Conservation (phyloP, 495 filamentous ascomycete species). For the Aspergillus avenaceus region DNA sequence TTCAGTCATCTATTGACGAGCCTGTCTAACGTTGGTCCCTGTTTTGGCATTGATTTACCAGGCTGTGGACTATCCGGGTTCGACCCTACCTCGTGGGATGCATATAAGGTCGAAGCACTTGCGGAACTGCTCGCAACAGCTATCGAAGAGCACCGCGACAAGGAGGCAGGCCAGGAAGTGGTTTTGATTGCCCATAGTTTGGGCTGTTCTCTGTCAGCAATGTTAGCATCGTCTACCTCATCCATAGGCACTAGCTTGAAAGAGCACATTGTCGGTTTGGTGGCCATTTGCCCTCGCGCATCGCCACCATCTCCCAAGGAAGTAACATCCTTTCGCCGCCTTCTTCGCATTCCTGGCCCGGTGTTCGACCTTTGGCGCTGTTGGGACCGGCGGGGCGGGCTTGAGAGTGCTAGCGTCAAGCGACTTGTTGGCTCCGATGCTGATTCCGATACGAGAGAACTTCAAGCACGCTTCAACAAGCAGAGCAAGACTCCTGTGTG, state of each 20-base stretch:
- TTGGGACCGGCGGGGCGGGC: constrained; percentile 80
- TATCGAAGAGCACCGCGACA: constrained; percentile 67
- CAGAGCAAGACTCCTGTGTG: constrained; percentile 79
- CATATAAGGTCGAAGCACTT: constrained; percentile 74
- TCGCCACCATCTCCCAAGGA: constrained; percentile 54
- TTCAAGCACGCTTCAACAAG: constrained; percentile 80
- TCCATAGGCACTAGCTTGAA: constrained; percentile 43
- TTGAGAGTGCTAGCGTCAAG: constrained; percentile 69
- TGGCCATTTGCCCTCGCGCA: constrained; percentile 76
- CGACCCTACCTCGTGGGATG: constrained; percentile 64
- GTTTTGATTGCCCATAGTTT: constrained; percentile 85
- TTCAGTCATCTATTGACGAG: constrained; percentile 80
- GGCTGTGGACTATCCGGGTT: constrained; percentile 81
- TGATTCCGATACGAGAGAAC: constrained; percentile 66
- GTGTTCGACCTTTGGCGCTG: constrained; percentile 73
- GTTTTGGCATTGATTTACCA: constrained; percentile 84
- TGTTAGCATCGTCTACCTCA: constrained; percentile 63
- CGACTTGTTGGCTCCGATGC: constrained; percentile 75
- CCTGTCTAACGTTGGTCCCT: constrained; percentile 80
- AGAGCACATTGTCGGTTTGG: constrained; percentile 65
- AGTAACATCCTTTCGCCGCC: constrained; percentile 45
- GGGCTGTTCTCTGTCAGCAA: constrained; percentile 73
- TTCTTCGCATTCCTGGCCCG: constrained; percentile 62
- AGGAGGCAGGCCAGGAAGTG: constrained; percentile 63
- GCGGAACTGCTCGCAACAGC: constrained; percentile 67